These are phyloP conservation scores for Leishmania gerbilli DNA, from an alignment of 208 protist genomes.

Conservation along the genomic window DNA sequence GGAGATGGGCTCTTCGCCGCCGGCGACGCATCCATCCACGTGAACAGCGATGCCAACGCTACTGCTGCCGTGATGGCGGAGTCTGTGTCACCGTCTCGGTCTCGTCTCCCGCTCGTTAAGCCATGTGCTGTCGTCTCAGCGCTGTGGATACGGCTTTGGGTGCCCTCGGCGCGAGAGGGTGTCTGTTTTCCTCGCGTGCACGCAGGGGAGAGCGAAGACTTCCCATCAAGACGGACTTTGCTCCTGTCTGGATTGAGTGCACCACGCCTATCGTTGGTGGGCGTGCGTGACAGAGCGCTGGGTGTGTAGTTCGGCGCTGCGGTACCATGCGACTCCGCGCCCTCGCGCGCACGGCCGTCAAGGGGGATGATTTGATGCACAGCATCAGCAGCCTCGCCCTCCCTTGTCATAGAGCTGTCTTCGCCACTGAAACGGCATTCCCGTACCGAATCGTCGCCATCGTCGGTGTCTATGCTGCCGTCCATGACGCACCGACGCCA, in stretches of 20 bases:
- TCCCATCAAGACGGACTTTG: neutral
- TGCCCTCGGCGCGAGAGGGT: neutral
- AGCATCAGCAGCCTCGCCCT: neutral
- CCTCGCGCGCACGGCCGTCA: neutral
- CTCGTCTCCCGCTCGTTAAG: slow-evolving; percentile 8
- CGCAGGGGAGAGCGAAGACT: neutral
- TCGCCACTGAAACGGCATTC: neutral
- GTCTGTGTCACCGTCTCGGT: slow-evolving; percentile 3
- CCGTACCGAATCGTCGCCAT: neutral
- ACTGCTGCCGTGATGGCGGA: neutral
- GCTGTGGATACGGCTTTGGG: neutral
- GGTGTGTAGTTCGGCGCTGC: neutral
- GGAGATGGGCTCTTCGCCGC: neutral
- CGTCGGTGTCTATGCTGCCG: neutral
- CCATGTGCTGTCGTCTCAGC: neutral
- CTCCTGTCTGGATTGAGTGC: neutral
- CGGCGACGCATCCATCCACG: neutral
- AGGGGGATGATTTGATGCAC: too few relatives aligned
- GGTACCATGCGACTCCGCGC: neutral
- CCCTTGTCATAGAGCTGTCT: neutral
- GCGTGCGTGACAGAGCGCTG: neutral
- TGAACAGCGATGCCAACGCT: neutral
- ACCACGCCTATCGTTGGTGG: neutral
- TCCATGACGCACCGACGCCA: slow-evolving; percentile 18
- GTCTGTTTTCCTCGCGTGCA: neutral